These are phyloP conservation scores for Melampsora occidentalis DNA, from an alignment of 1,284 basidiomycete species.

Conservation along the genomic window DNA sequence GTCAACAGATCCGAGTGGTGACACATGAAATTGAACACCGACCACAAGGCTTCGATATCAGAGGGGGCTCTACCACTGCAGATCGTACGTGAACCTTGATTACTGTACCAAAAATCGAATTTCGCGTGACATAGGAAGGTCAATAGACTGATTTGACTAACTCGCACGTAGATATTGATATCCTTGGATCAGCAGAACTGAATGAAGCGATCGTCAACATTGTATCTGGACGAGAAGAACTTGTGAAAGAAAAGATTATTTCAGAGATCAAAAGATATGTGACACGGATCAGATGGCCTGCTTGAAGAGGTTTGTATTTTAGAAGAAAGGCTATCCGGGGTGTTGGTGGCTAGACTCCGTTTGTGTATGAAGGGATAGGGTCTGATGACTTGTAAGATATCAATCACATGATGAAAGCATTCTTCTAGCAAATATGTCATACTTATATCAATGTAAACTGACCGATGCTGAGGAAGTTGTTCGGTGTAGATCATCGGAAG, in stretches of 20 bases:
- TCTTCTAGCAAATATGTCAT: too few species aligned
- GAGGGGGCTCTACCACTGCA: conserved; percentile 82
- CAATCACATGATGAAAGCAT: too few species aligned
- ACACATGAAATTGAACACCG: conserved; percentile 88
- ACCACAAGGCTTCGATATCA: conserved; percentile 69
- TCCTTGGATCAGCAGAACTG: conserved; percentile 78
- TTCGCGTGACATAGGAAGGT: too few species aligned
- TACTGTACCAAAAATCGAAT: background rate
- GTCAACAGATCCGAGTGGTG: conserved; percentile 61
- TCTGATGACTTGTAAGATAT: too few species aligned
- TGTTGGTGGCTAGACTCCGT: too few species aligned
- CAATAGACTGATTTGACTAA: background rate
- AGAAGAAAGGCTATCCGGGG: too few species aligned
- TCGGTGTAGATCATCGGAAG: too few species aligned
- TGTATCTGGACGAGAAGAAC: conserved; percentile 67
- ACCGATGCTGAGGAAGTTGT: too few species aligned
- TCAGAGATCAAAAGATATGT: conserved; percentile 77
- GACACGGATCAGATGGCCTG: conserved; percentile 72
- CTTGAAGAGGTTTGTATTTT: background rate
- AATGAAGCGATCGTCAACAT: conserved; percentile 90
- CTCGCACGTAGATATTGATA: conserved; percentile 72
- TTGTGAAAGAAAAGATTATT: conserved; percentile 64
- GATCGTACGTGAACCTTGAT: conserved; percentile 46
- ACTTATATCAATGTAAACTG: too few species aligned
- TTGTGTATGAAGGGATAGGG: too few species aligned